Conservation (phyloP, 1,139 yeast genomes). For the Yamadazyma epiphylla region DNA sequence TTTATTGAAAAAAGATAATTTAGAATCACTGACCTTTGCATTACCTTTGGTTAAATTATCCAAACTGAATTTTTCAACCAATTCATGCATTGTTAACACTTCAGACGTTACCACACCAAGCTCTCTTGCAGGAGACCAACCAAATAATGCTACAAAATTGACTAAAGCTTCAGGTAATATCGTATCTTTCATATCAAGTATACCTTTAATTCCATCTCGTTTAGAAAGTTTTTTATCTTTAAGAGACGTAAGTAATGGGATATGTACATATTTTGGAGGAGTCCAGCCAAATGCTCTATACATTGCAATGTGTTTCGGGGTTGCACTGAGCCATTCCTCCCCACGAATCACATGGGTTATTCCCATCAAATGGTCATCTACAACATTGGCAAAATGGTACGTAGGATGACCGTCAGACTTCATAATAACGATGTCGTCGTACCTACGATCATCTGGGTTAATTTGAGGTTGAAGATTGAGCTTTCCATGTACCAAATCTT, state of each 20-base stretch:
- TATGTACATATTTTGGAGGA: slow-evolving; percentile 80
- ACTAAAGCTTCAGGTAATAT: slow-evolving; percentile 81
- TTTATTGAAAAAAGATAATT: slow-evolving; percentile 73
- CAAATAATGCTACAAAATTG: slow-evolving; percentile 85
- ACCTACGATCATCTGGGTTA: slow-evolving; percentile 66
- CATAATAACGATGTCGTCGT: slow-evolving; percentile 83
- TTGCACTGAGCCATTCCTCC: slow-evolving; percentile 95
- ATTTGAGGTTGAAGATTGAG: slow-evolving; percentile 77
- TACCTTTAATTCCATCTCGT: slow-evolving; percentile 78
- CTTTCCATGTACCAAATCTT: slow-evolving; percentile 73
- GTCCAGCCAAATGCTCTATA: slow-evolving; percentile 86
- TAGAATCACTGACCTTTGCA: slow-evolving; percentile 82
- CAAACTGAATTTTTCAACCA: slow-evolving; percentile 49
- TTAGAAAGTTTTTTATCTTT: slow-evolving; percentile 82
- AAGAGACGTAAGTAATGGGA: slow-evolving; percentile 76
- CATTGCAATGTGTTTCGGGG: slow-evolving; percentile 89
- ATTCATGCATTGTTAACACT: slow-evolving; percentile 50
- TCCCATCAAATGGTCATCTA: slow-evolving; percentile 90
- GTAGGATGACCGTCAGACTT: slow-evolving; percentile 95
- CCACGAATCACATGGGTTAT: slow-evolving; percentile 95
- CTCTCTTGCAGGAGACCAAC: slow-evolving; percentile 81
- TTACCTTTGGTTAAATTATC: slow-evolving; percentile 85
- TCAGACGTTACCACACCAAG: slow-evolving; percentile 57
- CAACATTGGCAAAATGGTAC: slow-evolving; percentile 92
- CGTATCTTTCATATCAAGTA: slow-evolving; percentile 50